Evolutionary conservation across 768 basidiomycete genomes (phyloP), one percentile per base, ranked within the genome.

Genomic region (Lactarius indigo): DNA sequence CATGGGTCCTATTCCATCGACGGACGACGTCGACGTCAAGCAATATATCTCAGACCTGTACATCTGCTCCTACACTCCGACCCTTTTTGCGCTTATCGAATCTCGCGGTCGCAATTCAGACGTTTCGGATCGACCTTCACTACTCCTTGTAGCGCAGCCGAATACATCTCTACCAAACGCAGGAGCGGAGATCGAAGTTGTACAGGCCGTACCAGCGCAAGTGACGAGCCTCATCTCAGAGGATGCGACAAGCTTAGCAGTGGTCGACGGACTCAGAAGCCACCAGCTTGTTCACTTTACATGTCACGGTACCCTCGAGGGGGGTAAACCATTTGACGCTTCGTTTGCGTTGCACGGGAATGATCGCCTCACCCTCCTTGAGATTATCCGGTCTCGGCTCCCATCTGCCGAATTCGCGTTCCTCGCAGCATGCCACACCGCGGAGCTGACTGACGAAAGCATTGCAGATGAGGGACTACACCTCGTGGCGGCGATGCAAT

Each of bases 381-480:
- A 59, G 18, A 44, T 60, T 18, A 30, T 60, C 2, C 37, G 59
- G 18, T 50, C 37, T 5, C 57, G 18, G 23, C 59, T 60, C 3
- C 58, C 64, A 5, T 28, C 44, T n/a, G 54, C 54, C 2, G 65
- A 57, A 39, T 57, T 66, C 26, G 65, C 65, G 12, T 39, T 61
- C 18, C 64, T 57, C 26, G 56, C 65, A 30, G 65, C 65, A 28
- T 62, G 60, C 37, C 65, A 66, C 39, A 66, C 52, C 5, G 60
- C 60, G 1, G 60, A 37, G 5, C 37, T 18, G 30, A 62, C 50
- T 13, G 52, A 59, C 10, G 39, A 52, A 2, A 52, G 37, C 13
- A 28, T 63, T 7, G 17, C 56, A 3, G 65, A 66, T 8, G 68
- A 63, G 31, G 59, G 12, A 3, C 52, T 66, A 5, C 58, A 57